These are phyloP conservation scores for Lathyrus oleraceus DNA, from an alignment of 306 rosid genomes.

Conservation along the genomic window DNA sequence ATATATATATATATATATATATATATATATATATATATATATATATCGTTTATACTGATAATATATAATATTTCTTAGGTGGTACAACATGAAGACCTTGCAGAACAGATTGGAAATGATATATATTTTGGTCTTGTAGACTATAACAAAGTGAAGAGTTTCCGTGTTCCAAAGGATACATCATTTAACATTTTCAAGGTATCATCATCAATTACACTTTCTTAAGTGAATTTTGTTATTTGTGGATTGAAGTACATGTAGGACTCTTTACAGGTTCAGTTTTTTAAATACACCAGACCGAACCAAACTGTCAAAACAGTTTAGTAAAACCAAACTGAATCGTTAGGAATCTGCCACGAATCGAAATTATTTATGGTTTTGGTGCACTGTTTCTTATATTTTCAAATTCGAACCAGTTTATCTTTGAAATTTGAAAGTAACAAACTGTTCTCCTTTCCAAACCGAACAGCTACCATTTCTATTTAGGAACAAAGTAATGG, in stretches of 20 bases:
- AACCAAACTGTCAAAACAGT: no score
- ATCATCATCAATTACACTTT: neutral
- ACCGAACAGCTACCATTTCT: no score
- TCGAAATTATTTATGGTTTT: no score
- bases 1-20: neutral
- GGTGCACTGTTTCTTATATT: no score
- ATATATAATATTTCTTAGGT: neutral
- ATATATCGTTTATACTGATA: neutral
- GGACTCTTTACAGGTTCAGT: no score
- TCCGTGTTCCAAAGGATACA: neutral
- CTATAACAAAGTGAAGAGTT: neutral
- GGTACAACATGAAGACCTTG: neutral
- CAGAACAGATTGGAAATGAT: slow-evolving; percentile 2
- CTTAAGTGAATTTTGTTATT: neutral
- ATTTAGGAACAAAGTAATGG: no score
- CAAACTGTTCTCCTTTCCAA: no score
- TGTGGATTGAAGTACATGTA: neutral
- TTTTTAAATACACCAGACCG: no score
- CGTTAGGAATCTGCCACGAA: no score
- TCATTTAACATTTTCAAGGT: neutral
- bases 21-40: neutral
- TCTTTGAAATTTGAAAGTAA: no score
- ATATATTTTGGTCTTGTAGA: neutral
- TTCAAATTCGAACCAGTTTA: no score
- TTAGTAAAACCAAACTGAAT: no score